Evolutionary conservation across 2,329 filamentous ascomycete genomes (phyloP).

Genomic region (Ramichloridium luteum): DNA sequence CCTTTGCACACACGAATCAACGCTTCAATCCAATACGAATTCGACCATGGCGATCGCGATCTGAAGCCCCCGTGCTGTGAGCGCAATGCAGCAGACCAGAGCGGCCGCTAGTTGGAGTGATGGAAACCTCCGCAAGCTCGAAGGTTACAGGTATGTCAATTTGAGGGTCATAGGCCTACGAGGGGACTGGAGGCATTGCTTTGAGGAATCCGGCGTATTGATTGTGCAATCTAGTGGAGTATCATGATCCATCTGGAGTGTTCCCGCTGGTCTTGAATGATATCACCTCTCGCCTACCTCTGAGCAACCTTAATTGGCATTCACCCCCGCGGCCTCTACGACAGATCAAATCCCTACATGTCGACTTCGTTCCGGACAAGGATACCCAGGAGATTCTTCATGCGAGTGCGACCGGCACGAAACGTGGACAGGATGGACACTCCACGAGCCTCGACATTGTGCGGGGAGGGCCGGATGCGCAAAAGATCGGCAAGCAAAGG

Average conservation of each 20-base stretch:
- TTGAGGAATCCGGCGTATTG: too few species aligned
- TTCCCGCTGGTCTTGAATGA: constrained; percentile 72
- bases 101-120: constrained; percentile 16
- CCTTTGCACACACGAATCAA: too few species aligned
- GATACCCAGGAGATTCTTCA: constrained; percentile 16
- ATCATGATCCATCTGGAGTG: constrained; percentile 82
- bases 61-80: too few species aligned
- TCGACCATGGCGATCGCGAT: too few species aligned
- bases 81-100: constrained; percentile 18
- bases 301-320: constrained; percentile 94
- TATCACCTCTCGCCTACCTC: constrained; percentile 64
- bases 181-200: too few species aligned
- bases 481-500: constrained; percentile 39
- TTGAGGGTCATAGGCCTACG: too few species aligned
- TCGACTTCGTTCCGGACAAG: constrained; percentile 60
- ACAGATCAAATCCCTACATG: constrained; percentile 84
- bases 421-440: constrained; percentile 14
- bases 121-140: constrained; percentile 31
- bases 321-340: constrained; percentile 81
- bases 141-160: constrained; percentile 40
- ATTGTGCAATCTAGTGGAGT: constrained; percentile 62
- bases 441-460: constrained; percentile 35
- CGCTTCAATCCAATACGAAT: too few species aligned
- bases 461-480: constrained; percentile 18
- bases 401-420: constrained; percentile 10